A percentile compares a stretch with the other conserved stretches of the same genome.
These are phyloP conservation scores for Colletotrichum gigasporum DNA, from an alignment of 2,329 filamentous ascomycete species.

Conservation along the genomic window DNA sequence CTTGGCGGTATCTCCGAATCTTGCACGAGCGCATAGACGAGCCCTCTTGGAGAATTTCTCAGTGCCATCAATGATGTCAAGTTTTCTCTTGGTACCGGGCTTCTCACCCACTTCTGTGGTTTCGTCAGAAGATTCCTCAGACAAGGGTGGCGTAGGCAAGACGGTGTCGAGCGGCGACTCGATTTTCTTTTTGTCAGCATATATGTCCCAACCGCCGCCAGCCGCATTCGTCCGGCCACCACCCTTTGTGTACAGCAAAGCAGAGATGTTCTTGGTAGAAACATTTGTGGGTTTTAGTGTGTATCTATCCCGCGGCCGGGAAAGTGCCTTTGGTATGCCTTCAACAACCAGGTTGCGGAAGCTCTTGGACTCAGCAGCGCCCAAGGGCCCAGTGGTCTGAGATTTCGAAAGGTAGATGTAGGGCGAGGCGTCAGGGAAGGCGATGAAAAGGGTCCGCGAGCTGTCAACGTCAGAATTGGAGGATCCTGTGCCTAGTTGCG, in stretches of 20 bases:
- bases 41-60: conserved; percentile 9
- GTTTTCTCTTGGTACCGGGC: conserved; percentile 17
- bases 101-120: conserved; percentile 2
- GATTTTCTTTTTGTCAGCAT: conserved; percentile 69
- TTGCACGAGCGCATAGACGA: conserved; percentile 66
- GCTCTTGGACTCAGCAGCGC: conserved; percentile 65
- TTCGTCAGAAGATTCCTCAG: conserved; percentile 43
- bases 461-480: conserved; percentile 63
- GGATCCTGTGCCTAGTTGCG: conserved; percentile 45
- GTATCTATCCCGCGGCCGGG: conserved; percentile 77
- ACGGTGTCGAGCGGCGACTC: conserved; percentile 65
- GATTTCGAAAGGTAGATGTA: conserved; percentile 74
- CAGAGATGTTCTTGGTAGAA: conserved; percentile 75
- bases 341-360: conserved; percentile 78
- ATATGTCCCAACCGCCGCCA: conserved; percentile 82
- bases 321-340: conserved; percentile 84
- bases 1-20: conserved; percentile 73
- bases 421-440: conserved; percentile 83
- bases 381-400: conserved; percentile 51
- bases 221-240: conserved; percentile 75
- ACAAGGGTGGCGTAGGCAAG: conserved; percentile 57
- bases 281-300: conserved; percentile 74
- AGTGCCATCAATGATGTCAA: background rate
- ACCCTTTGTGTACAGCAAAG: conserved; percentile 75
- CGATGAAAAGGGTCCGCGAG: conserved; percentile 79